These are phyloP conservation scores for Aspergillus aculeatinus DNA, from an alignment of 2,329 filamentous ascomycete species.

Conservation along the genomic window DNA sequence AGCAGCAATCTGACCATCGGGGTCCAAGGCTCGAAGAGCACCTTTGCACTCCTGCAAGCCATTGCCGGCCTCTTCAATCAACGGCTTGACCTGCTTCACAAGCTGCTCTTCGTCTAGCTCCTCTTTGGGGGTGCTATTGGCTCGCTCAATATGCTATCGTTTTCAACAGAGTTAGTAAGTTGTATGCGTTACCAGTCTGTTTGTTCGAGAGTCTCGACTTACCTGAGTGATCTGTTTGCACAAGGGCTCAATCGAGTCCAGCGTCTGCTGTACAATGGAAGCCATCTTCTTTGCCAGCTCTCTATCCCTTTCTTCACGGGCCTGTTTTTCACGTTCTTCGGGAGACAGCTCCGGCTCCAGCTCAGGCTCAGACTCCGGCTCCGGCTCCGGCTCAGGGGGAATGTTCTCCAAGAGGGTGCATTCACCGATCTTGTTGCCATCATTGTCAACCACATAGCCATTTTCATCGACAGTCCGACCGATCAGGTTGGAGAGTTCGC, in stretches of 20 bases:
- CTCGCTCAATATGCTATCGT: slow-evolving; percentile 68
- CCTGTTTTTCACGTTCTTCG: slow-evolving; percentile 48
- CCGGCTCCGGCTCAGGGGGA: slow-evolving; percentile 34
- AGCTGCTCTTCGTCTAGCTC: slow-evolving; percentile 87
- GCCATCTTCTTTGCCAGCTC: slow-evolving; percentile 77
- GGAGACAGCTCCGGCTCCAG: slow-evolving; percentile 5
- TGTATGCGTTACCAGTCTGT: slow-evolving; percentile 12
- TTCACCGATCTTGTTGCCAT: slow-evolving; percentile 64
- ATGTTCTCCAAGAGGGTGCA: slow-evolving; percentile 62
- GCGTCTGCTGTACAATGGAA: slow-evolving; percentile 69
- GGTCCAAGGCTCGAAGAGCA: slow-evolving; percentile 80
- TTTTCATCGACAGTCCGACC: slow-evolving; percentile 48
- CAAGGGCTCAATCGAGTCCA: slow-evolving; percentile 81
- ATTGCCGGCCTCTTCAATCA: slow-evolving; percentile 80
- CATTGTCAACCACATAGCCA: slow-evolving; percentile 55
- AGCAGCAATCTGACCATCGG: slow-evolving; percentile 79
- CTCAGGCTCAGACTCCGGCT: slow-evolving; percentile 15
- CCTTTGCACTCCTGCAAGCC: slow-evolving; percentile 89
- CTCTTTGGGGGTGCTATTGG: slow-evolving; percentile 77
- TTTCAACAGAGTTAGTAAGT: neutral
- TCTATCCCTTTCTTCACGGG: slow-evolving; percentile 64
- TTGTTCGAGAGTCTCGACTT: slow-evolving; percentile 32
- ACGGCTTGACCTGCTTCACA: slow-evolving; percentile 79
- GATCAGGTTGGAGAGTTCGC: slow-evolving; percentile 41
- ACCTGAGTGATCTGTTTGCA: slow-evolving; percentile 82